Percentiles rank a stretch among this genome's conserved stretches.
phyloP scores from a whole-genome alignment of 2,329 filamentous ascomycete species.

The Colletotrichum lentis region DNA sequence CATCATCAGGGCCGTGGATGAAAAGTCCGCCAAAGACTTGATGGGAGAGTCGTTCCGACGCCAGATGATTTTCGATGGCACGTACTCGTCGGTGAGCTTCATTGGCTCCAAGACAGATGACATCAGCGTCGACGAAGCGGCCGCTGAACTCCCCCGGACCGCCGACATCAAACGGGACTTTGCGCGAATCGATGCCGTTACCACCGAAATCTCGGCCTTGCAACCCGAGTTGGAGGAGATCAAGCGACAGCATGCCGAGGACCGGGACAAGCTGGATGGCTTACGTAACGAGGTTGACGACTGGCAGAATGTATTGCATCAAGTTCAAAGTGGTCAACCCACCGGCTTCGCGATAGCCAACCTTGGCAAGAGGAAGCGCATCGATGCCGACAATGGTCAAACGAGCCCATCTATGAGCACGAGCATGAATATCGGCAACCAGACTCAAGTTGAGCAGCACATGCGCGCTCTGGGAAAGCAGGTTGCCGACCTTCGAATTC shows the following conservation, averaged over 20 bases:
- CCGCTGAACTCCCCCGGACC: no score
- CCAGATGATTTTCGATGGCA: slow-evolving; percentile 67
- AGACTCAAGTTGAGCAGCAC: no score
- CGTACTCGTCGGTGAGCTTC: slow-evolving; percentile 62
- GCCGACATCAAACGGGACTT: background rate
- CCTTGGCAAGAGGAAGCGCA: background rate
- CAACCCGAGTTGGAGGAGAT: background rate
- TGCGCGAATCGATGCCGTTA: background rate
- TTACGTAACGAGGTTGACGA: background rate
- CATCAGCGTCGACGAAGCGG: slow-evolving; percentile 52
- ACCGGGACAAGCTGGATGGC: slow-evolving; percentile 5
- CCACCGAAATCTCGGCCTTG: background rate
- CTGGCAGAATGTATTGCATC: no score
- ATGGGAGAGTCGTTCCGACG: slow-evolving; percentile 65
- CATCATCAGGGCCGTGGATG: slow-evolving; percentile 66
- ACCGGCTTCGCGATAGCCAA: no score
- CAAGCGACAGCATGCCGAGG: background rate
- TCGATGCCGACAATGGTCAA: no score
- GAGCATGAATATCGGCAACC: no score
- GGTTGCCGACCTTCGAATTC: no score
- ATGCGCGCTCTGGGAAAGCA: no score
- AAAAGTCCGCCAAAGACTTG: slow-evolving; percentile 64
- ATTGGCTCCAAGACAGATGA: slow-evolving; percentile 71
- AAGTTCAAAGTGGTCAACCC: no score
- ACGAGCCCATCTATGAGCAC: no score